A percentile compares a stretch with the other conserved stretches of the same genome.
phyloP scores from a whole-genome alignment of 805 yeast species.

The Kodamaea leandrae region DNA sequence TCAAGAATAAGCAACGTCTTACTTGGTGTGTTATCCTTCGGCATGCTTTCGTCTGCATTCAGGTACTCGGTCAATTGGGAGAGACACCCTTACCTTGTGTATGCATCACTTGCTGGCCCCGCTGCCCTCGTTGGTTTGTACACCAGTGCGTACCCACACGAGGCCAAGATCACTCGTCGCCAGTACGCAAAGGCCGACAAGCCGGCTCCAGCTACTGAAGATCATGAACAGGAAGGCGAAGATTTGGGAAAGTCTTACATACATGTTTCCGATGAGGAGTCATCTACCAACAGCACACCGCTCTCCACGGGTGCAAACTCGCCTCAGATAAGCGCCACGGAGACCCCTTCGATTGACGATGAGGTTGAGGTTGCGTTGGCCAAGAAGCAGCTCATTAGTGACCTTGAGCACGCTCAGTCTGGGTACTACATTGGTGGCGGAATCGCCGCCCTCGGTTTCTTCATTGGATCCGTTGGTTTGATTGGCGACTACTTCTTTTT shows the following conservation, averaged over 20 bases:
- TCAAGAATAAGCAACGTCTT: slow-evolving; percentile 23
- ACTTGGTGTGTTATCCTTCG: slow-evolving; percentile 49
- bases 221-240: slow-evolving; percentile 17
- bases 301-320: slow-evolving; percentile 25
- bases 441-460: slow-evolving; percentile 45
- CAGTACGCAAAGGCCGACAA: neutral
- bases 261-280: slow-evolving; percentile 40
- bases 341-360: slow-evolving; percentile 32
- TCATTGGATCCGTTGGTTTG: slow-evolving; percentile 53
- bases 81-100: slow-evolving; percentile 72
- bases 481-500: slow-evolving; percentile 47
- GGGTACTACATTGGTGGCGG: slow-evolving; percentile 42
- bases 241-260: slow-evolving; percentile 41
- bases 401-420: slow-evolving; percentile 28
- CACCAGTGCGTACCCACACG: slow-evolving; percentile 17
- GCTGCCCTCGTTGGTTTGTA: slow-evolving; percentile 28
- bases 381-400: slow-evolving; percentile 31
- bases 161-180: slow-evolving; percentile 16
- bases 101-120: slow-evolving; percentile 57
- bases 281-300: slow-evolving; percentile 31
- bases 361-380: slow-evolving; percentile 43
- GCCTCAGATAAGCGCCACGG: slow-evolving; percentile 15
- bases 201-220: slow-evolving; percentile 3
- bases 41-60: slow-evolving; percentile 55
- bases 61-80: slow-evolving; percentile 51